Conservation (phyloP, 495 filamentous ascomycete genomes). For the Podospora anserina region DNA sequence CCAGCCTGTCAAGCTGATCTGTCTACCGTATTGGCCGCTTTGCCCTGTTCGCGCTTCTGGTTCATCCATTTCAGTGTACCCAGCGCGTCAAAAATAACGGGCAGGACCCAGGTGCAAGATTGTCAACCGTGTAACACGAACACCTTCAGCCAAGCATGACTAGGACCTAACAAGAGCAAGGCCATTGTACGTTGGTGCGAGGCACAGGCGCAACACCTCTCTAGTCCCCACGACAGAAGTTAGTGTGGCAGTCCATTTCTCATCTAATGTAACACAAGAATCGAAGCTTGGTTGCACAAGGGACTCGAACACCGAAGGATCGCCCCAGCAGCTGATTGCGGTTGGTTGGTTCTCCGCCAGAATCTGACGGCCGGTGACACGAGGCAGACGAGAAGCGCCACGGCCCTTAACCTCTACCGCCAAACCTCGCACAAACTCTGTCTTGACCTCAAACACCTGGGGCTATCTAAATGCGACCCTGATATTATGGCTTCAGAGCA, state of each 20-base stretch:
- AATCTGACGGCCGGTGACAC: background rate
- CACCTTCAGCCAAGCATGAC: background rate
- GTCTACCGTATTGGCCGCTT: background rate
- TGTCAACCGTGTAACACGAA: background rate
- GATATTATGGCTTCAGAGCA: background rate
- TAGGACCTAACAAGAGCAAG: background rate
- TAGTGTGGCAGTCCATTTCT: background rate
- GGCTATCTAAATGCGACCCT: background rate
- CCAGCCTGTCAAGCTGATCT: background rate
- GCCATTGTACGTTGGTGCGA: background rate
- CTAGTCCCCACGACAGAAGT: background rate
- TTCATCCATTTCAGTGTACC: background rate
- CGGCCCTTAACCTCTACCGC: background rate
- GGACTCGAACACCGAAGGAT: background rate
- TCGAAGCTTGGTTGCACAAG: background rate
- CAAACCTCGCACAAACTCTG: background rate
- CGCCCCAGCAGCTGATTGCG: background rate
- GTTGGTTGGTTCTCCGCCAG: background rate
- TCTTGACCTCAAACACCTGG: background rate
- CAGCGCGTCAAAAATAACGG: background rate
- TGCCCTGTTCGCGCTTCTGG: background rate
- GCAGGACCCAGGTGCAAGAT: background rate
- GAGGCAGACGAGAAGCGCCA: background rate
- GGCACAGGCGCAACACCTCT: background rate
- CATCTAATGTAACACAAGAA: background rate